phyloP scores from a whole-genome alignment of 768 basidiomycete species.

The Kwoniella bestiolae region DNA sequence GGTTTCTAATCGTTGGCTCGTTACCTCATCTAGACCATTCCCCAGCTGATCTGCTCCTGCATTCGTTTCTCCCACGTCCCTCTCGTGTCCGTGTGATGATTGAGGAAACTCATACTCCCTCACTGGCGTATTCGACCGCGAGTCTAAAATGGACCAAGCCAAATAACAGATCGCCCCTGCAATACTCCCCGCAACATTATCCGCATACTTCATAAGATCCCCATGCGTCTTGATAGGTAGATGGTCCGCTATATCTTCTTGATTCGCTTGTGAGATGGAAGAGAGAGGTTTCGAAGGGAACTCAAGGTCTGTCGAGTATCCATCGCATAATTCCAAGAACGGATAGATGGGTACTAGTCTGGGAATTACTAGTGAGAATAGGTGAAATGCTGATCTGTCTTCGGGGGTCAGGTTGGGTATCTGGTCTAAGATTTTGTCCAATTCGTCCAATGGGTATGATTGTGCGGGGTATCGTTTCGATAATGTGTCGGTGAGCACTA shows the following conservation, averaged over 20 bases:
- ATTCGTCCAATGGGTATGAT: constrained; percentile 6
- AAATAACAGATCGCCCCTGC: constrained; percentile 58
- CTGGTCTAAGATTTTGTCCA: constrained; percentile 30
- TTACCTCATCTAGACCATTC: neutral
- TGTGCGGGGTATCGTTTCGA: constrained; percentile 5
- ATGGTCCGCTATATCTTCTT: constrained; percentile 8
- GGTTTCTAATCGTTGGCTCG: neutral
- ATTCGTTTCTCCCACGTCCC: neutral
- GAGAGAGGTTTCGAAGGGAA: constrained; percentile 31
- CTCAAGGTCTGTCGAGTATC: constrained; percentile 50
- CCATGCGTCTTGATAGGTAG: constrained; percentile 52
- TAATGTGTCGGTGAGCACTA: constrained; percentile 22
- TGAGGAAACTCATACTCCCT: constrained; percentile 2
- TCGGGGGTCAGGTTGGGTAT: constrained; percentile 33
- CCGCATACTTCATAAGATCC: constrained; percentile 57
- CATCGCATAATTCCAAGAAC: constrained; percentile 53
- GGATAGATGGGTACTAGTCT: constrained; percentile 47
- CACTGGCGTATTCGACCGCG: constrained; percentile 18
- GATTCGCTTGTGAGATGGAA: neutral
- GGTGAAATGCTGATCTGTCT: constrained; percentile 46
- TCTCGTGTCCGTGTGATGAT: neutral
- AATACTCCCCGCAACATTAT: constrained; percentile 58
- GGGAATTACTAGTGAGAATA: constrained; percentile 47
- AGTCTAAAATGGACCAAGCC: constrained; percentile 31
- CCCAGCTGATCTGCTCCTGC: neutral